Evolutionary conservation across 768 basidiomycete species (phyloP).

Genomic region (Leccinum imitatum): DNA sequence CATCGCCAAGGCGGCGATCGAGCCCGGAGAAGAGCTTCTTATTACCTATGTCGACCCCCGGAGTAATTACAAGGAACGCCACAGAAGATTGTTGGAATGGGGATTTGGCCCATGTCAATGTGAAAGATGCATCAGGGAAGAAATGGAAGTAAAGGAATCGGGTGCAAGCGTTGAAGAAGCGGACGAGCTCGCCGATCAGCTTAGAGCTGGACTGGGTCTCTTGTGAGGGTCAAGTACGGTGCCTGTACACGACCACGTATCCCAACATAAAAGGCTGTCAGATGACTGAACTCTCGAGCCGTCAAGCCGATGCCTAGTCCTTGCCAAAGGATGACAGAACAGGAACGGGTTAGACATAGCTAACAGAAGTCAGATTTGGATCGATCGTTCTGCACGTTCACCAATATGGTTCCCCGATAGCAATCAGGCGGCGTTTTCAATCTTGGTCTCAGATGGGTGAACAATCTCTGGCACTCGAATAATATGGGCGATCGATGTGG

Average conservation of each 20-base stretch:
- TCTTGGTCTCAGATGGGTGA: not conserved
- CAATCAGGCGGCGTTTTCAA: not conserved
- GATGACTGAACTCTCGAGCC: not conserved
- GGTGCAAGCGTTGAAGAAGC: conserved; percentile 16
- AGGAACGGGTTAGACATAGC: not conserved
- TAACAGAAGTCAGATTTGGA: not conserved
- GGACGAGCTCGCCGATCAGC: conserved; percentile 54
- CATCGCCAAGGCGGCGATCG: conserved; percentile 63
- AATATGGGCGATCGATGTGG: not conserved
- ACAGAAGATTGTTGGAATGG: conserved; percentile 62
- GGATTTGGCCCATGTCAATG: conserved; percentile 75
- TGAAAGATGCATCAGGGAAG: conserved; percentile 64
- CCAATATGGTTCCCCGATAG: not conserved
- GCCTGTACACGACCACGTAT: not conserved
- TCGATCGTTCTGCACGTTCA: not conserved
- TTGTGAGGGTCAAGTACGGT: conserved; percentile 19
- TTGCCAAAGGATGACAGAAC: not conserved
- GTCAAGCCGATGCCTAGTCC: not conserved
- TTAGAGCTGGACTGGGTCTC: conserved; percentile 66
- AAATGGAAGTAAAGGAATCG: conserved; percentile 26
- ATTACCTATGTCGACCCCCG: conserved; percentile 78
- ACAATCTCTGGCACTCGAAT: not conserved
- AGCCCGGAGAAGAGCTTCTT: conserved; percentile 69
- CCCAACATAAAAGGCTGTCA: not conserved
- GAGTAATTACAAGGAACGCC: conserved; percentile 39